Base-by-base conservation (phyloP, 495 filamentous ascomycete species). In the Aspergillus sclerotioniger region DNA sequence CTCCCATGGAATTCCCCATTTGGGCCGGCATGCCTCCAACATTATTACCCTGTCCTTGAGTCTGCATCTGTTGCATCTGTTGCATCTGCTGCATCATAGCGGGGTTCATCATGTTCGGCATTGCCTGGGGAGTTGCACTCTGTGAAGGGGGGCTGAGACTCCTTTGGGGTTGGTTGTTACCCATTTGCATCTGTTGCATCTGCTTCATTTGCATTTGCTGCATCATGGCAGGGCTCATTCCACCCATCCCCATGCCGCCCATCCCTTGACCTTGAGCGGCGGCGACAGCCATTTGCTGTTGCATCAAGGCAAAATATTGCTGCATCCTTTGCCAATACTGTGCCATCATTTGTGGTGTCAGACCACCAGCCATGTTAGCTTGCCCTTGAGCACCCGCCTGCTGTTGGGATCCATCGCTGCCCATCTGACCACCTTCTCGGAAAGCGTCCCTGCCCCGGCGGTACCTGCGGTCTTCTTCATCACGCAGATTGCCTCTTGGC, bases 291-390 rank as follows among this genome's bases (percentile, higher is more conserved):
- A 87, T 84, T 59, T 84, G 76, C 70, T 94, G 90, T 73, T 96
- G 92, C 90, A 97, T 95, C 79, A 95, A 85, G 28, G 83, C 78
- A 71, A 98, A 91, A 71, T 96, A 96, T 69, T 95, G 89, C 70
- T 98, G 95, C 90, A 98, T 96, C 21, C 92, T 85, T 67, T 95
- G 90, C 84, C 92, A 91, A 74, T 96, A 96, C 72, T 96, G 91
- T 2, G 94, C 94, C 92, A 98, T 96, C 82, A 96, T 84, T 66
- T 95, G 90, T 0, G 94, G 94, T 8, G 89, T 92, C 85, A 98
- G 91, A 31, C 88, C 87, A 44, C 72, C 74, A 28, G 66, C 64
- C 67, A 79, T 72, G 41, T 76, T 73, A 41, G 58, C 70, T 60
- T 77, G 72, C n/a, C 66, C 71, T 59, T 76, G 72, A 39, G 65